A percentile compares a stretch with the other conserved stretches of the same genome.
These are phyloP conservation scores for Penicillium janthinellum DNA, from an alignment of 2,329 filamentous ascomycete genomes.

Conservation along the genomic window DNA sequence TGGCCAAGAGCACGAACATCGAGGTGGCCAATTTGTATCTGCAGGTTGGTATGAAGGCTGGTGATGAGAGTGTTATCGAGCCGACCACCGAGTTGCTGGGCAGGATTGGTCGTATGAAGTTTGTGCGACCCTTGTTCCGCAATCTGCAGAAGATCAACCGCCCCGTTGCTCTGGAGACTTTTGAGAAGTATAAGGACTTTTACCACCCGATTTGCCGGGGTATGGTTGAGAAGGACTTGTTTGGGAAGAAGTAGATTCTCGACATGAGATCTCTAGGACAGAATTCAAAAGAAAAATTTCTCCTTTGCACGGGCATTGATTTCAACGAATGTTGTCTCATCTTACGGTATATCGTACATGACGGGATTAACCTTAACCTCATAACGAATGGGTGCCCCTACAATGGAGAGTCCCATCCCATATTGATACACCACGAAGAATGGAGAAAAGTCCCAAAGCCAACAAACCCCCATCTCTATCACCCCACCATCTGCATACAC, in stretches of 20 bases:
- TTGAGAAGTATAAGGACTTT: slow-evolving; percentile 84
- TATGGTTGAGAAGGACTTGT: slow-evolving; percentile 84
- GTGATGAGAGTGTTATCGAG: slow-evolving; percentile 68
- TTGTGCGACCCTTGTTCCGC: slow-evolving; percentile 82
- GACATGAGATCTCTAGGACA: not conserved
- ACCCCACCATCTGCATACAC: not conserved
- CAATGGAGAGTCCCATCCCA: not conserved
- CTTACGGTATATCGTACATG: slow-evolving; percentile 20
- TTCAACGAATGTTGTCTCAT: not conserved
- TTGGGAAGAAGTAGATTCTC: slow-evolving; percentile 43
- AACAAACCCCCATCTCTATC: not conserved
- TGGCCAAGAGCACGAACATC: slow-evolving; percentile 75
- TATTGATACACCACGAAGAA: slow-evolving; percentile 3
- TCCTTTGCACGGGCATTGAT: not conserved
- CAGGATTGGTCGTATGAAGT: slow-evolving; percentile 93
- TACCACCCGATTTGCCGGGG: slow-evolving; percentile 91
- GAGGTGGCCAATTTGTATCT: slow-evolving; percentile 83
- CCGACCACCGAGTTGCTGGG: slow-evolving; percentile 75
- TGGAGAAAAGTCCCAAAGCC: slow-evolving; percentile 4
- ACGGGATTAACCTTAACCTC: not conserved
- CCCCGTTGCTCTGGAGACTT: slow-evolving; percentile 75
- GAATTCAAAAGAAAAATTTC: not conserved
- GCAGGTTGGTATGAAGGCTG: slow-evolving; percentile 73
- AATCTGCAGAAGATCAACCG: slow-evolving; percentile 74
- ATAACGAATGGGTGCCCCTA: not conserved